These are phyloP conservation scores for Fusarium sp. DNA, from an alignment of 2,329 filamentous ascomycete species.

Conservation along the genomic window DNA sequence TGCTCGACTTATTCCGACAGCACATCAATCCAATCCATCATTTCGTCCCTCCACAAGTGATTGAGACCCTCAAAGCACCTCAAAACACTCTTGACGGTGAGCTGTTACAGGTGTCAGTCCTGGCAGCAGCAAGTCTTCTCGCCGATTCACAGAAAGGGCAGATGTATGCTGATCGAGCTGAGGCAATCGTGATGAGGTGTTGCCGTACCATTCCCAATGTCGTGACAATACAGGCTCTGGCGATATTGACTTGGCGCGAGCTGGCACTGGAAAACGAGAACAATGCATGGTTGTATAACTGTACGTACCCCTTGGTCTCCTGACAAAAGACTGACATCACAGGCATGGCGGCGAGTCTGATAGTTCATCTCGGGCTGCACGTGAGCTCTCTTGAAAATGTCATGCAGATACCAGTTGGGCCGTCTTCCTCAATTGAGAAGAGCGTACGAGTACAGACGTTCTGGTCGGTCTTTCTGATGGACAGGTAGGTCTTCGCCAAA, in stretches of 20 bases:
- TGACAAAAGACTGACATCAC: neutral
- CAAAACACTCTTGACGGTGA: neutral
- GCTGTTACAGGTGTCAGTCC: neutral
- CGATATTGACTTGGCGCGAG: neutral
- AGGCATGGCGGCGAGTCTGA: neutral
- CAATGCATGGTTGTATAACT: constrained; percentile 3
- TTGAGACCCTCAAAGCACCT: neutral
- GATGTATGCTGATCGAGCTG: neutral
- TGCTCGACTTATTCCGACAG: neutral
- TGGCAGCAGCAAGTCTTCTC: neutral
- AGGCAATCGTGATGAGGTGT: neutral
- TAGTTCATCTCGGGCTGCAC: neutral
- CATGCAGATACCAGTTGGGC: neutral
- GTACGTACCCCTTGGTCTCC: neutral
- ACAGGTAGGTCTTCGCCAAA: neutral
- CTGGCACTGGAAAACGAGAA: neutral
- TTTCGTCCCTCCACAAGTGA: neutral
- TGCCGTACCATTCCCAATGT: neutral
- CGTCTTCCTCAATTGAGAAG: neutral
- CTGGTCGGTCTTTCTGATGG: neutral
- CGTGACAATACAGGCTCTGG: neutral
- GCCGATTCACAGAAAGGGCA: neutral
- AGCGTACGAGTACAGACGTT: neutral
- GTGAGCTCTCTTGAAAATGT: neutral
- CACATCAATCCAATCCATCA: neutral